Percentiles rank a stretch among this genome's conserved stretches.
phyloP scores from a whole-genome alignment of 225 moss, liverwort and hornwort genomes.

The Lunularia cruciata region DNA sequence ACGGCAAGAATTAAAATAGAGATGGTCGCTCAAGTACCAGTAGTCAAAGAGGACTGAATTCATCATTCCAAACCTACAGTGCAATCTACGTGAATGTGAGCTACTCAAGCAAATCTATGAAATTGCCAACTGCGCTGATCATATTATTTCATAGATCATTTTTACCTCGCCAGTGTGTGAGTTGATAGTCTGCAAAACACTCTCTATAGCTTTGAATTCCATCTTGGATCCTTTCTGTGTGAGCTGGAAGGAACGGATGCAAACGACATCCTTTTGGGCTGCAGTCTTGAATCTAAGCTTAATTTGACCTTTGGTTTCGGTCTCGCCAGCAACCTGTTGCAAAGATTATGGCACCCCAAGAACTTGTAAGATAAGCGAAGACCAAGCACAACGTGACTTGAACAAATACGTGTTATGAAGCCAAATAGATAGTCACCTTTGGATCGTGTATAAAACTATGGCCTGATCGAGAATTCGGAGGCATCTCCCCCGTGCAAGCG shows the following conservation, averaged over 20 bases:
- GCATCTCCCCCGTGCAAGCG: slow-evolving; percentile 98
- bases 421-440: slow-evolving; percentile 54
- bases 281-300: slow-evolving; percentile 97
- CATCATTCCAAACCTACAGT: too few species aligned
- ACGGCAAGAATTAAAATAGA: too few species aligned
- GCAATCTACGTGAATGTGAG: too few species aligned
- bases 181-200: slow-evolving; percentile 93
- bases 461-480: slow-evolving; percentile 95
- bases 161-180: slow-evolving; percentile 89
- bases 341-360: background rate
- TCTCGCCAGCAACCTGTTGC: slow-evolving; percentile 91
- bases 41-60: too few species aligned
- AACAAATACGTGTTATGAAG: background rate
- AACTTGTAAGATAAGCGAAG: slow-evolving; percentile 10
- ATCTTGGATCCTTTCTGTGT: slow-evolving; percentile 96
- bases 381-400: background rate
- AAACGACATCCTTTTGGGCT: slow-evolving; percentile 95
- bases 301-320: slow-evolving; percentile 98
- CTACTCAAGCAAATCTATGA: too few species aligned
- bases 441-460: slow-evolving; percentile 97
- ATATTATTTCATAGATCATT: too few species aligned
- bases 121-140: too few species aligned
- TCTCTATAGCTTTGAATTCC: slow-evolving; percentile 99
- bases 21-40: too few species aligned
- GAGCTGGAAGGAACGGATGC: slow-evolving; percentile 96